These are phyloP conservation scores for Phycomyces nitens DNA, from an alignment of 192 early-diverging fungal species.

Conservation along the genomic window DNA sequence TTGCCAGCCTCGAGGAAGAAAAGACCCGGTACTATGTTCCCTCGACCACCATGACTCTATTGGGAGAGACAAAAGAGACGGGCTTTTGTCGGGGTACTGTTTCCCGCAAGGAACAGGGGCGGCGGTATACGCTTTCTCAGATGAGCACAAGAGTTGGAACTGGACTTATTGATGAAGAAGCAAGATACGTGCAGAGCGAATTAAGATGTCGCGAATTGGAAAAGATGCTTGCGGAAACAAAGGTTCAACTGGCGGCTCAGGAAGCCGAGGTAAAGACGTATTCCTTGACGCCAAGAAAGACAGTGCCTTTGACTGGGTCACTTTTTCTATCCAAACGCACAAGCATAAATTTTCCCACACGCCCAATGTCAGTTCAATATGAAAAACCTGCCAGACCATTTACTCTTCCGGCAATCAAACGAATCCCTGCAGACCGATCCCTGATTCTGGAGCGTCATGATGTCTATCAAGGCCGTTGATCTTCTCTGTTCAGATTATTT, in stretches of 20 bases:
- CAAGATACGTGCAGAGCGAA: conserved; percentile 28
- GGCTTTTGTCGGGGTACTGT: conserved; percentile 2
- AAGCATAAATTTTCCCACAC: too few species aligned
- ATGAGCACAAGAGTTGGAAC: conserved; percentile 10
- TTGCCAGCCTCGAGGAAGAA: conserved; percentile 24
- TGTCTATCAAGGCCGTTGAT: too few species aligned
- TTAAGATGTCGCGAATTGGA: conserved; percentile 36
- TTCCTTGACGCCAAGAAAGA: too few species aligned
- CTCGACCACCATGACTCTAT: conserved; percentile 19
- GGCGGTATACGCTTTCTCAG: neutral
- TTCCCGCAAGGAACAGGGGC: neutral
- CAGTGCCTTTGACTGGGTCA: too few species aligned
- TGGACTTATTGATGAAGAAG: conserved; percentile 5
- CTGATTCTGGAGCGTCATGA: too few species aligned
- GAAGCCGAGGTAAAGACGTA: conserved; percentile 7
- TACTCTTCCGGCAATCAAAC: too few species aligned
- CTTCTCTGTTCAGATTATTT: too few species aligned
- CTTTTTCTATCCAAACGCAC: too few species aligned
- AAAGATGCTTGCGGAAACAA: conserved; percentile 35
- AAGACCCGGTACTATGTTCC: conserved; percentile 28
- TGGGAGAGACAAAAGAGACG: conserved; percentile 23
- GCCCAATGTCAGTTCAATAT: too few species aligned
- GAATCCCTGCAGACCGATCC: too few species aligned
- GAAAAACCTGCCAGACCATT: too few species aligned
- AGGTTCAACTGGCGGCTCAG: conserved; percentile 30